Conservation (phyloP, 164 flowering plant genomes). For the Euptelea pleiosperma region DNA sequence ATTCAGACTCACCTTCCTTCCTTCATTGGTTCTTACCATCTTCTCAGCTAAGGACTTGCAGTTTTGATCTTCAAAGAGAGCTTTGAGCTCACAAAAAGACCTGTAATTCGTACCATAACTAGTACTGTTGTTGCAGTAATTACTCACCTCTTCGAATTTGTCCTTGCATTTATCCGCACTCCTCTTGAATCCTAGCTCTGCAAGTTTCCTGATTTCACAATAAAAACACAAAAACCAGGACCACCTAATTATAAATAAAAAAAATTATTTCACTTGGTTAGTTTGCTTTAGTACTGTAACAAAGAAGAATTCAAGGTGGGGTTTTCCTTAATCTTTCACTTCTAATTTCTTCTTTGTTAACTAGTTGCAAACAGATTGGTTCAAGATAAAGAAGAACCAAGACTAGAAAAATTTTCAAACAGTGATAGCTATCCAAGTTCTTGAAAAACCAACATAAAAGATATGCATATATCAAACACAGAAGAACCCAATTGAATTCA, state of each 20-base stretch:
- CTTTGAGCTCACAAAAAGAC: constrained; percentile 53
- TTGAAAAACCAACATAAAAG: constrained; percentile 2
- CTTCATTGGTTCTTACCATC: background rate
- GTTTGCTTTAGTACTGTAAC: background rate
- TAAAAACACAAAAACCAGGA: constrained; percentile 2
- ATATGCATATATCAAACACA: constrained; percentile 1
- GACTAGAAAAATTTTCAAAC: constrained; percentile 8
- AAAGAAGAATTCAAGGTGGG: constrained; percentile 5
- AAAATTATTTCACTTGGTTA: background rate
- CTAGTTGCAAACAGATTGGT: constrained; percentile 12
- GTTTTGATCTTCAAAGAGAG: constrained; percentile 34
- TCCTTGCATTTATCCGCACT: constrained; percentile 69
- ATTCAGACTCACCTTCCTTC: constrained; percentile 13
- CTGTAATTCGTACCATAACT: constrained; percentile 30
- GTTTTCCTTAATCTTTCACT: constrained; percentile 1
- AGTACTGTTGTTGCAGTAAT: constrained; percentile 30
- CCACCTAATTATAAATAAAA: background rate
- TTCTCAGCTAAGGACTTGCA: constrained; percentile 12
- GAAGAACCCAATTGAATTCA: no score
- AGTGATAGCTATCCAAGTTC: constrained; percentile 8
- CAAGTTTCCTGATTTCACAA: constrained; percentile 22
- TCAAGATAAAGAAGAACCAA: constrained; percentile 8
- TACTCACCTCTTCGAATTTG: constrained; percentile 70
- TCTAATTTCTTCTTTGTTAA: background rate
- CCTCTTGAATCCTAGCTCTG: constrained; percentile 41